phyloP scores from a whole-genome alignment of 176 grass and related monocot species.

The Themeda triandra region DNA sequence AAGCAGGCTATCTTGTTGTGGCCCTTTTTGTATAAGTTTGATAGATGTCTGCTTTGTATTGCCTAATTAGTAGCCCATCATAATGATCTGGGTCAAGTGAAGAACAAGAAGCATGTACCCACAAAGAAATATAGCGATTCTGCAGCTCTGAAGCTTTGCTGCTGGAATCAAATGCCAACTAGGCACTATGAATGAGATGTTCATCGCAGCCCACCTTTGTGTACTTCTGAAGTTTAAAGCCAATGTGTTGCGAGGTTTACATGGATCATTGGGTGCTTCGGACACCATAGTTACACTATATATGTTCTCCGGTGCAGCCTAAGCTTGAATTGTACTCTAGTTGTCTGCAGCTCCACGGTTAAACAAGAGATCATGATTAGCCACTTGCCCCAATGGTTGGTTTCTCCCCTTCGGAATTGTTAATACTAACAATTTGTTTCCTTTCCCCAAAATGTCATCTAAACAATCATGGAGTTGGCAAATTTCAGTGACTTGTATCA shows the following conservation, averaged over 20 bases:
- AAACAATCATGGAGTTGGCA: no score
- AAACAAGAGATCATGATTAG: not conserved
- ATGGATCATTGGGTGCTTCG: not conserved
- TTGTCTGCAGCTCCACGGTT: not conserved
- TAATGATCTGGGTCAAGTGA: conserved; percentile 27
- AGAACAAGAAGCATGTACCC: conserved; percentile 21
- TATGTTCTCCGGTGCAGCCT: not conserved
- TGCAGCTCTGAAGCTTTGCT: conserved; percentile 43
- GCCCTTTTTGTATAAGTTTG: conserved; percentile 37
- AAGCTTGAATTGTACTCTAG: not conserved
- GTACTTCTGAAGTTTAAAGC: not conserved
- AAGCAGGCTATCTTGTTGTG: conserved; percentile 31
- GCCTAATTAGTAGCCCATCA: conserved; percentile 12
- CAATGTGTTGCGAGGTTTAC: not conserved
- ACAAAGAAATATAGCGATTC: conserved; percentile 35
- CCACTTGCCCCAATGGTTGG: not conserved
- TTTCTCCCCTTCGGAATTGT: no score
- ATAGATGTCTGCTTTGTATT: conserved; percentile 34
- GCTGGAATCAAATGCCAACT: conserved; percentile 28
- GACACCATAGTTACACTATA: not conserved
- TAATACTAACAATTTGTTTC: no score
- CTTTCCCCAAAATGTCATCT: no score
- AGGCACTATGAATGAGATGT: conserved; percentile 21
- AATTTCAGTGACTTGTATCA: no score
- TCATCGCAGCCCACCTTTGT: not conserved